A percentile compares a stretch with the other conserved stretches of the same genome.
Conservation (phyloP, 2,329 filamentous ascomycete genomes). For the Dothidotthia symphoricarpi region DNA sequence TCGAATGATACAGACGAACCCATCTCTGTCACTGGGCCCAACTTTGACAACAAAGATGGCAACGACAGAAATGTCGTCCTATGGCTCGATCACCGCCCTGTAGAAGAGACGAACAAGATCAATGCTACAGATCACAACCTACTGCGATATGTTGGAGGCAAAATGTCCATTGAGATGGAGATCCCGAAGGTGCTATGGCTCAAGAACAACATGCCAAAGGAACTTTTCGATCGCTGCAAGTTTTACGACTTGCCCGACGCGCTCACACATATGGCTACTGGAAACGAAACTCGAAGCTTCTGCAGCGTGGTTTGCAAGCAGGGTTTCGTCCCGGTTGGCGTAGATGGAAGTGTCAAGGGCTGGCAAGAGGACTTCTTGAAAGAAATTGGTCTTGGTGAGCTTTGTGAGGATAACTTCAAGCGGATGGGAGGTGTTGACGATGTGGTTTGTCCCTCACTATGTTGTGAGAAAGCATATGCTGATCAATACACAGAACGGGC, state of each 20-base stretch:
- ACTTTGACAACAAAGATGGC: conserved; percentile 71
- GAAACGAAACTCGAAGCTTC: conserved; percentile 86
- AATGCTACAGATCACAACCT: conserved; percentile 91
- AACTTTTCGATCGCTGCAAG: conserved; percentile 88
- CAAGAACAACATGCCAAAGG: conserved; percentile 95
- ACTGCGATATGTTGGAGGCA: conserved; percentile 91
- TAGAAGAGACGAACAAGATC: conserved; percentile 88
- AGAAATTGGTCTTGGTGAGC: conserved; percentile 79
- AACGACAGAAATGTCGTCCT: conserved; percentile 93
- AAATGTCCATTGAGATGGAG: conserved; percentile 99
- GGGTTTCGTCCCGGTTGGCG: conserved; percentile 92
- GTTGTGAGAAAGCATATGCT: conserved; percentile 30
- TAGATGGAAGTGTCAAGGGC: conserved; percentile 94
- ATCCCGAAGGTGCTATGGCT: conserved; percentile 98
- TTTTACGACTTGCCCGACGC: conserved; percentile 96
- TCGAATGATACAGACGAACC: conserved; percentile 85
- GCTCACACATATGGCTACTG: conserved; percentile 89
- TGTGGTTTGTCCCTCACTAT: conserved; percentile 66
- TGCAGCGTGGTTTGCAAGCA: conserved; percentile 98
- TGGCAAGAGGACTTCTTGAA: conserved; percentile 96
- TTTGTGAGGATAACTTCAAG: conserved; percentile 83
- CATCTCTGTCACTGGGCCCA: conserved; percentile 81
- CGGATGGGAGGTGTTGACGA: conserved; percentile 91
- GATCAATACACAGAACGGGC: conserved; percentile 71
- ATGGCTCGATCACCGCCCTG: conserved; percentile 93